Base-by-base conservation (phyloP, 768 basidiomycete species). In the Clitopilus hobsonii region DNA sequence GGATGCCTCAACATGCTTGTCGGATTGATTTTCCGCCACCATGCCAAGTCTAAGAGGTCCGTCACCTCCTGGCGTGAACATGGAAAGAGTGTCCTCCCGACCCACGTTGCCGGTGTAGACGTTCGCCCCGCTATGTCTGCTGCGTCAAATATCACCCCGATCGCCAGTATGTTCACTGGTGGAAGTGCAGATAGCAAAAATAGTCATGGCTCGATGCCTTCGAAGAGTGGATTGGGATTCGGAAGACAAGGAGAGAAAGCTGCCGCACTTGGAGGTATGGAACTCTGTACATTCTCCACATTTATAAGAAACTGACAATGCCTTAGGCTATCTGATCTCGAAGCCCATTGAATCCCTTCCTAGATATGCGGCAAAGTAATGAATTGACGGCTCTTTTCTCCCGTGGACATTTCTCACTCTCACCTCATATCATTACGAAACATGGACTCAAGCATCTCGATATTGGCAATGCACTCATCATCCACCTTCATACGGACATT, bases 1-100 rank as follows among this genome's bases (percentile, higher is more conserved):
- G 94, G 93, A n/a, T 93, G 91, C 70, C 70, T 96, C 54, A 93
- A 96, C 74, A 84, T 93, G 61, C 68, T 93, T 56, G 75, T 85
- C 58, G 88, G 88, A 38, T 79, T 91, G 60, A 79, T 88, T 66
- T 89, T 85, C 78, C 83, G 85, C 54, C 76, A 79, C 60, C 75
- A 74, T 1, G 83, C 81, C 55, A 87, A 85, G 61, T 56, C 69
- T 18, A 84, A 82, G 60, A 82, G 87, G 18, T 85, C 82, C 54
- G 70, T 91, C 61, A 82, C 74, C 16, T 74, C 79, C 16, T 90
- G 87, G 88, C 77, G 81, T 56, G 78, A 77, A 10, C 75, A 80
- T 16, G 68, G 74, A 27, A 79, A 80, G 65, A 73, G 71, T 57
- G 72, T 75, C n/a, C 73, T 86, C 32, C 84, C 84, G 6, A 75